Evolutionary conservation across 2,329 filamentous ascomycete genomes (phyloP).

Genomic region (Colletotrichum sublineola): DNA sequence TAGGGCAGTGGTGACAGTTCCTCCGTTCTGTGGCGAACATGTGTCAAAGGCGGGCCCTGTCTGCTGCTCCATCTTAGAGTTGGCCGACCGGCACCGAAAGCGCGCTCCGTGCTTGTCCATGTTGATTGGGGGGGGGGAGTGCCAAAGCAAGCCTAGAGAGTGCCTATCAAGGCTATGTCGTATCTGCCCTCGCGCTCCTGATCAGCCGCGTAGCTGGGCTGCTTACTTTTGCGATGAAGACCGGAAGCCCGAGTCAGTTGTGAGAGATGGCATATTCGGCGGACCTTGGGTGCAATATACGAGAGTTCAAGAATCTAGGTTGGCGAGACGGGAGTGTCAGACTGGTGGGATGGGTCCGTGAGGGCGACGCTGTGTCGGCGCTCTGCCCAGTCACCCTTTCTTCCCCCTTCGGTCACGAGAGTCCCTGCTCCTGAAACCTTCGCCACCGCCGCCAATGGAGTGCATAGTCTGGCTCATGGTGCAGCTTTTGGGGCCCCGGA

Average conservation of each 20-base stretch:
- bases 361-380: slow-evolving; percentile 22
- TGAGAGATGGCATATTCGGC: not conserved
- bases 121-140: not conserved
- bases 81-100: slow-evolving; percentile 7
- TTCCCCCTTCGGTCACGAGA: not conserved
- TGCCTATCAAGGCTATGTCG: not conserved
- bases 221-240: slow-evolving; percentile 10
- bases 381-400: not conserved
- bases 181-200: not conserved
- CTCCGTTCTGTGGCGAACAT: not conserved
- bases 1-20: not conserved
- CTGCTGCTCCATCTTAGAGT: slow-evolving; percentile 2
- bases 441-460: slow-evolving; percentile 4
- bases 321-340: slow-evolving; percentile 3
- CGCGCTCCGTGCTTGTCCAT: not conserved
- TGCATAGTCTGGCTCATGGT: not conserved
- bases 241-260: not conserved
- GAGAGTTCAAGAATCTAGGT: slow-evolving; percentile 11
- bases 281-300: not conserved
- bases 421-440: slow-evolving; percentile 25
- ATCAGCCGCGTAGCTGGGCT: not conserved
- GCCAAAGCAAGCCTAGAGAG: not conserved
- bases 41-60: not conserved
- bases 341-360: slow-evolving; percentile 20
- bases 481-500: not conserved